Evolutionary conservation across 768 basidiomycete species (phyloP).

Genomic region (Leccinum aurantiacum): DNA sequence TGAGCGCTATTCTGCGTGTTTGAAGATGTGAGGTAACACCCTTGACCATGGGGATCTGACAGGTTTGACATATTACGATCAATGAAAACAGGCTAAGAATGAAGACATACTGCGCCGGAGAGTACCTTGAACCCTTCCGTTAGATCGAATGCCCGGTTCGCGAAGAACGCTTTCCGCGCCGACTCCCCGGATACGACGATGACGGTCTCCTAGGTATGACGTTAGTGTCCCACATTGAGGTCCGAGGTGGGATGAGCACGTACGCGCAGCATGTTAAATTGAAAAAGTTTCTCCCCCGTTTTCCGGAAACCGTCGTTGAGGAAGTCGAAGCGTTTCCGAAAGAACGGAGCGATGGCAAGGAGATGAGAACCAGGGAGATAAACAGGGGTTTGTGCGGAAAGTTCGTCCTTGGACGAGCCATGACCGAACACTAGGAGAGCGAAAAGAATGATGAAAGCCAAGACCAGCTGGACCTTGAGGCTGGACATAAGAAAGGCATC

Average conservation of each 20-base stretch:
- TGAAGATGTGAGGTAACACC: conserved; percentile 75
- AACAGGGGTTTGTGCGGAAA: conserved; percentile 41
- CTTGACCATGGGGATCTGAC: conserved; percentile 71
- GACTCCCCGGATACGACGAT: conserved; percentile 75
- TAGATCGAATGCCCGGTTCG: conserved; percentile 68
- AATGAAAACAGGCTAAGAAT: conserved; percentile 12
- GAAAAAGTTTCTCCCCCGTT: conserved; percentile 64
- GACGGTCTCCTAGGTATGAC: conserved; percentile 58
- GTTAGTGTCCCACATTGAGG: conserved; percentile 17
- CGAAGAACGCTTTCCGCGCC: conserved; percentile 68
- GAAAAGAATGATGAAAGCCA: conserved; percentile 36
- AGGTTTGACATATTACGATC: conserved; percentile 15
- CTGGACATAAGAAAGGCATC: conserved; percentile 37
- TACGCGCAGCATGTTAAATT: conserved; percentile 69
- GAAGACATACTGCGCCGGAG: conserved; percentile 65
- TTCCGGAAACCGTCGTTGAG: conserved; percentile 68
- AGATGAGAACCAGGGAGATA: conserved; percentile 59
- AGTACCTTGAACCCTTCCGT: conserved; percentile 79
- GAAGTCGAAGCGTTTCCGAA: conserved; percentile 69
- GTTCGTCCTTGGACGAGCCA: conserved; percentile 47
- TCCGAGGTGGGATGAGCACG: conserved; percentile 29
- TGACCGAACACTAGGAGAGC: conserved; percentile 41
- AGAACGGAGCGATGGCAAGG: conserved; percentile 65
- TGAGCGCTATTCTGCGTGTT: conserved; percentile 56
- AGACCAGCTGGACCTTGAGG: conserved; percentile 33